These are phyloP conservation scores for Paramecium biaurelia DNA, from an alignment of 73 alveolate genomes.

Conservation along the genomic window DNA sequence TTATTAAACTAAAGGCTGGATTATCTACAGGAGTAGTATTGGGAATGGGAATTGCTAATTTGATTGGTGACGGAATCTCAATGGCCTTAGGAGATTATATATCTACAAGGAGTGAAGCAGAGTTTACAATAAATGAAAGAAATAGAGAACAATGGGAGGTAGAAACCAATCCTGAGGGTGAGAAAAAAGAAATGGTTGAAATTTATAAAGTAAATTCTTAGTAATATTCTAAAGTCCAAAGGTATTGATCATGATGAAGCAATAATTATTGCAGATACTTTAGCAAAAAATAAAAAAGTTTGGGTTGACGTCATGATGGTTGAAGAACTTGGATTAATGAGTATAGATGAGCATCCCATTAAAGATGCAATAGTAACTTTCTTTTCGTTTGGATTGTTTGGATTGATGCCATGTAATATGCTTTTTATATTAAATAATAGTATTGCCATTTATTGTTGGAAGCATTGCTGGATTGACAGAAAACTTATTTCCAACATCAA, in stretches of 20 bases:
- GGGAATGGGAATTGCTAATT: slow-evolving; percentile 58
- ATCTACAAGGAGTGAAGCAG: slow-evolving; percentile 55
- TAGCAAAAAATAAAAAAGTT: slow-evolving; percentile 52
- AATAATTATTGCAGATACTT: slow-evolving; percentile 32
- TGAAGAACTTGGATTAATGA: slow-evolving; percentile 63
- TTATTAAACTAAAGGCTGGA: background rate
- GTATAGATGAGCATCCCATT: slow-evolving; percentile 56
- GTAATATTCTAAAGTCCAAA: slow-evolving; percentile 22
- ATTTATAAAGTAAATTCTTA: background rate
- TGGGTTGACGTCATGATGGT: slow-evolving; percentile 66
- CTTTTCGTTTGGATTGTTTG: slow-evolving; percentile 49
- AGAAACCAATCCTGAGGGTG: slow-evolving; percentile 61
- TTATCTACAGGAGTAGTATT: slow-evolving; percentile 44
- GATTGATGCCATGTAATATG: slow-evolving; percentile 49
- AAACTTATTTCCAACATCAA: slow-evolving; percentile 23
- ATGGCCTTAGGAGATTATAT: slow-evolving; percentile 66
- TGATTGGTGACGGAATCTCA: slow-evolving; percentile 63
- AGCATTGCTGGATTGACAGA: slow-evolving; percentile 24
- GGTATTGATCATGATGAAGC: slow-evolving; percentile 66
- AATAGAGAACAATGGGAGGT: slow-evolving; percentile 64
- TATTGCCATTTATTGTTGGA: slow-evolving; percentile 54
- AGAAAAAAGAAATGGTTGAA: slow-evolving; percentile 59
- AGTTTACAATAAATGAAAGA: slow-evolving; percentile 61
- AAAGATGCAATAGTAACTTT: slow-evolving; percentile 62
- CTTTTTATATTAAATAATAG: background rate